Evolutionary conservation across 164 flowering plant species (phyloP).

Genomic region (Tinospora cordifolia): DNA sequence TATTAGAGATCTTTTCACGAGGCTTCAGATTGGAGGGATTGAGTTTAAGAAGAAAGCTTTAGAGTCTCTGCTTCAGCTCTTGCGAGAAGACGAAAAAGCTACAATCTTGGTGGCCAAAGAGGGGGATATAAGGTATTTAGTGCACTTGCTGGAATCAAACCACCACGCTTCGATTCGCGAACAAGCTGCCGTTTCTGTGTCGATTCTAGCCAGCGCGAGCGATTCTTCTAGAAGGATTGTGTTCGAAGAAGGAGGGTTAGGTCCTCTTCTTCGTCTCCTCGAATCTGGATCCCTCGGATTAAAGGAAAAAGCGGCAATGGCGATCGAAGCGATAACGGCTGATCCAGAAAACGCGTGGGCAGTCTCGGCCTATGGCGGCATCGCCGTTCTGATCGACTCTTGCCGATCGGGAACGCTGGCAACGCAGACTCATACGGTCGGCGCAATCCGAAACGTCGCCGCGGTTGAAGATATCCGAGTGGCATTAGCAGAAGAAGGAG

Average conservation of each 20-base stretch:
- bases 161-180: slow-evolving; percentile 38
- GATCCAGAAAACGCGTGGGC: slow-evolving; percentile 81
- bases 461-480: slow-evolving; percentile 41
- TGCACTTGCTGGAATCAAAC: slow-evolving; percentile 46
- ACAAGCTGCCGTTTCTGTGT: slow-evolving; percentile 41
- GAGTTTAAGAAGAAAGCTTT: slow-evolving; percentile 73
- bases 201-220: slow-evolving; percentile 39
- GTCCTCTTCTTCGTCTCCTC: slow-evolving; percentile 59
- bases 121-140: slow-evolving; percentile 48
- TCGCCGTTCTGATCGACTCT: slow-evolving; percentile 45
- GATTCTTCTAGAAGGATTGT: slow-evolving; percentile 38
- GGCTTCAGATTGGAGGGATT: slow-evolving; percentile 69
- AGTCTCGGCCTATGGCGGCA: slow-evolving; percentile 70
- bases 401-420: slow-evolving; percentile 53
- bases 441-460: slow-evolving; percentile 51
- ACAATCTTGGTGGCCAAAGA: slow-evolving; percentile 44
- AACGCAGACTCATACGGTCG: slow-evolving; percentile 39
- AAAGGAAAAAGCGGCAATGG: slow-evolving; percentile 60
- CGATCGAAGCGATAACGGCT: slow-evolving; percentile 56
- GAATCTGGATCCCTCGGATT: slow-evolving; percentile 41
- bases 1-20: slow-evolving; percentile 55
- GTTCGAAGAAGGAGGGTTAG: slow-evolving; percentile 72
- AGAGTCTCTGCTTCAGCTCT: slow-evolving; percentile 53
- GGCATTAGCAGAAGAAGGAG: slow-evolving; percentile 57
- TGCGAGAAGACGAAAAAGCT: slow-evolving; percentile 41